Conservation (phyloP, 2,329 filamentous ascomycete genomes). For the Aspergillus aculeatus region DNA sequence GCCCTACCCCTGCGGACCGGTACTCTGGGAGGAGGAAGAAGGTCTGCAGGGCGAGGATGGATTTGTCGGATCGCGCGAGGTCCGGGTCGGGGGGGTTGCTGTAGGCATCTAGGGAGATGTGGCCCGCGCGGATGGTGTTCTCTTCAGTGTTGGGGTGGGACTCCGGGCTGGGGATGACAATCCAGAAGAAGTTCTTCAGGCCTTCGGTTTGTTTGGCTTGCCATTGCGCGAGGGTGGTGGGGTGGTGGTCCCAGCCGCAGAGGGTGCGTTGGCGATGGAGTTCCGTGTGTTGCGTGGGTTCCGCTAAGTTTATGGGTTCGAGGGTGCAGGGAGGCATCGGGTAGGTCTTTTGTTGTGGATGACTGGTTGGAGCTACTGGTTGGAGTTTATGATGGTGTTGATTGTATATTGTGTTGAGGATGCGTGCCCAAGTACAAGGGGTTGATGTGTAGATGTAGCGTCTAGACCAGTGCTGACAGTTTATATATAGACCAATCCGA, state of each 20-base stretch:
- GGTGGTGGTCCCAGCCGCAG: constrained; percentile 20
- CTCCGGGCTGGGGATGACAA: constrained; percentile 4
- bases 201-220: constrained; percentile 9
- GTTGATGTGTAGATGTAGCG: too few relatives aligned
- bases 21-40: constrained; percentile 30
- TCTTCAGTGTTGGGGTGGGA: not conserved
- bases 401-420: too few relatives aligned
- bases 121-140: constrained; percentile 20
- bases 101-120: constrained; percentile 31
- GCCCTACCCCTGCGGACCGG: constrained; percentile 18
- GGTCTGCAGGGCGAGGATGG: constrained; percentile 19
- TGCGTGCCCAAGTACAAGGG: too few relatives aligned
- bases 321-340: constrained; percentile 1
- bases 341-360: too few relatives aligned
- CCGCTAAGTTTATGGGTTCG: constrained; percentile 17
- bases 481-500: too few relatives aligned
- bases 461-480: too few relatives aligned
- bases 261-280: constrained; percentile 15
- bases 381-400: too few relatives aligned
- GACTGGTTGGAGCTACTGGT: too few relatives aligned
- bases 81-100: constrained; percentile 11
- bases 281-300: constrained; percentile 13
- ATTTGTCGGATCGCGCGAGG: constrained; percentile 17
- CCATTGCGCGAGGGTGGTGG: constrained; percentile 11
- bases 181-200: constrained; percentile 22